Evolutionary conservation across 805 yeast genomes (phyloP).

Genomic region (Pichia thaimueangensis): DNA sequence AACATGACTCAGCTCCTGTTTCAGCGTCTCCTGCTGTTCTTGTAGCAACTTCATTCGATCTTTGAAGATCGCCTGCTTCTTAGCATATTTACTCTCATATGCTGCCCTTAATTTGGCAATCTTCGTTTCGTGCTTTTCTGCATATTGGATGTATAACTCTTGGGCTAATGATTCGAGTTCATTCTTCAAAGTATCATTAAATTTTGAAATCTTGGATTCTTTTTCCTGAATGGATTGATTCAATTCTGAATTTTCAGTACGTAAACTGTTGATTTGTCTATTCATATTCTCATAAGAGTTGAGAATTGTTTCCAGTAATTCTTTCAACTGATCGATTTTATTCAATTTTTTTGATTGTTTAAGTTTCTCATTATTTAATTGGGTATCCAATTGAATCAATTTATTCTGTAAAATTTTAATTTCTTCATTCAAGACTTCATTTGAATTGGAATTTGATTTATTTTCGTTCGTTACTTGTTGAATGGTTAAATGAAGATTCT

Average conservation of each 20-base stretch:
- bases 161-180: slow-evolving; percentile 59
- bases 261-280: background rate
- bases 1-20: slow-evolving; percentile 47
- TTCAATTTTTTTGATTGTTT: background rate
- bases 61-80: slow-evolving; percentile 30
- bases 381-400: background rate
- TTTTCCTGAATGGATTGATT: slow-evolving; percentile 10
- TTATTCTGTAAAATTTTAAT: slow-evolving; percentile 1
- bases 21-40: slow-evolving; percentile 25
- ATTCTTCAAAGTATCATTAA: slow-evolving; percentile 45
- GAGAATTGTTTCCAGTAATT: slow-evolving; percentile 1
- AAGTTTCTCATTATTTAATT: slow-evolving; percentile 9
- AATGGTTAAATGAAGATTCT: slow-evolving; percentile 5
- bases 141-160: slow-evolving; percentile 65
- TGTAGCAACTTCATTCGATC: slow-evolving; percentile 18
- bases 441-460: background rate
- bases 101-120: slow-evolving; percentile 55
- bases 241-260: slow-evolving; percentile 1
- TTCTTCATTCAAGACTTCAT: slow-evolving; percentile 4
- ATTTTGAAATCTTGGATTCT: slow-evolving; percentile 24
- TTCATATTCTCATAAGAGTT: background rate
- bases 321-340: slow-evolving; percentile 1
- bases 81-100: slow-evolving; percentile 47
- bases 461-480: slow-evolving; percentile 1
- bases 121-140: slow-evolving; percentile 71